Base-by-base conservation (phyloP, 768 basidiomycete species). In the Psilocybe subaeruginosa region DNA sequence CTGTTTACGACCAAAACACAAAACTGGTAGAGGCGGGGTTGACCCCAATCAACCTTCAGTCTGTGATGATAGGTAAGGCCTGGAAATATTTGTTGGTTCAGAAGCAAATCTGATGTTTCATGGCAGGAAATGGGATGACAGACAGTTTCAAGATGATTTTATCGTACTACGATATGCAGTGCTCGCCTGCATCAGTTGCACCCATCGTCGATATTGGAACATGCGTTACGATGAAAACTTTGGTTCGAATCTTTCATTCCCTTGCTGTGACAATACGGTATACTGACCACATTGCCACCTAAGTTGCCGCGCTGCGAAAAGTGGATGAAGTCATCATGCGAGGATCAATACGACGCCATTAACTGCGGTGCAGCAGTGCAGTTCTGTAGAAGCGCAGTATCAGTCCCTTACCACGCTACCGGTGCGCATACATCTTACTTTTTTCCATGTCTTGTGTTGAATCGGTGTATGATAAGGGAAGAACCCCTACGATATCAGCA, bases 401-500 rank as follows among this genome's bases (percentile, higher is more conserved):
- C 75, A 29, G 71, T 64, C 58, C 75, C 79, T 41, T 72, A 80
- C 75, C 60, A 75, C 67, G 66, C 76, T 61, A 76, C 77, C 63
- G 74, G 80, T 82, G 39, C 69, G 81, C 62, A 30, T 60, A 17
- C 2, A 29, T 30, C 16, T 0, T 47, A 7, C n/a, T 46, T 5
- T 43, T 8, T 33, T n/a, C 14, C 16, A 23, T 17, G 23, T 30
- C 50, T 16, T 23, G 30, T 45, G 17, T 11, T 47, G 23, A 33
- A 3, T 41, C 17, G 8, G n/a, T 2, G 3, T 43, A 16, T 29
- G 8, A 41, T 3, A 53, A 80, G 80, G 77, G 12, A 73, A 75
- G 70, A 87, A 87, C 68, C 84, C 83, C 1, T 92, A 93, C 68
- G 90, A 93, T 67, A 82, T 93, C 54, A 87, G 82, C 67, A 81